A percentile compares a stretch with the other conserved stretches of the same genome.
Conservation (phyloP, 352 stramenopile genomes). For the Phytophthora colocasiae region DNA sequence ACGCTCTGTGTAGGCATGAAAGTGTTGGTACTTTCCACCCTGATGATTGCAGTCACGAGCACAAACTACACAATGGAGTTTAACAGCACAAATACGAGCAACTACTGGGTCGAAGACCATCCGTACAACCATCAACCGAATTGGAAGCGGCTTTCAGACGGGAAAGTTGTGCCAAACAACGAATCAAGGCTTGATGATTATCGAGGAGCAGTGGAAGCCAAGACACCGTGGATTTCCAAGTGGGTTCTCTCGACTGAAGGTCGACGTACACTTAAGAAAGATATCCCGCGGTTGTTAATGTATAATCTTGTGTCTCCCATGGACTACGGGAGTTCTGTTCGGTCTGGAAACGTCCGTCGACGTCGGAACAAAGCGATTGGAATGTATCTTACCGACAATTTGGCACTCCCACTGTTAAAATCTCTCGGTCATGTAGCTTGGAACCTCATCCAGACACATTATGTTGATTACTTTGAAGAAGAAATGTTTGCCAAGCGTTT, state of each 20-base stretch:
- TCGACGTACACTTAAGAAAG: slow-evolving; percentile 40
- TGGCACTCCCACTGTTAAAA: slow-evolving; percentile 48
- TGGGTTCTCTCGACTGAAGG: slow-evolving; percentile 41
- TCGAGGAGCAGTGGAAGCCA: slow-evolving; percentile 23
- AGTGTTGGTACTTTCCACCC: background rate
- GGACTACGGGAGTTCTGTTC: slow-evolving; percentile 44
- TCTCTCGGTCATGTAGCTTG: slow-evolving; percentile 35
- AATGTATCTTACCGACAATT: slow-evolving; percentile 49
- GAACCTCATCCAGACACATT: slow-evolving; percentile 47
- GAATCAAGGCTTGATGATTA: slow-evolving; percentile 25
- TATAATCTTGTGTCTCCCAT: slow-evolving; percentile 64
- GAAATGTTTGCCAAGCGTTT: slow-evolving; percentile 36
- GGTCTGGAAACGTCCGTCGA: slow-evolving; percentile 40
- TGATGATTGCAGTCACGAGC: slow-evolving; percentile 4
- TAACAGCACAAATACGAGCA: slow-evolving; percentile 25
- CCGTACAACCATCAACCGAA: slow-evolving; percentile 45
- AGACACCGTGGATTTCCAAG: slow-evolving; percentile 42
- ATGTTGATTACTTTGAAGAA: slow-evolving; percentile 49
- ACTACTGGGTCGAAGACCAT: slow-evolving; percentile 60
- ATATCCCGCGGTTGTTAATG: slow-evolving; percentile 40
- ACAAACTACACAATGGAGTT: background rate
- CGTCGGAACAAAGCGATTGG: slow-evolving; percentile 42
- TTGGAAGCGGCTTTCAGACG: slow-evolving; percentile 52
- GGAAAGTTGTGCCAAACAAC: slow-evolving; percentile 44
- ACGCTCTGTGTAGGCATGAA: background rate